phyloP scores from a whole-genome alignment of 306 rosid genomes.

The Acacia crassicarpa region DNA sequence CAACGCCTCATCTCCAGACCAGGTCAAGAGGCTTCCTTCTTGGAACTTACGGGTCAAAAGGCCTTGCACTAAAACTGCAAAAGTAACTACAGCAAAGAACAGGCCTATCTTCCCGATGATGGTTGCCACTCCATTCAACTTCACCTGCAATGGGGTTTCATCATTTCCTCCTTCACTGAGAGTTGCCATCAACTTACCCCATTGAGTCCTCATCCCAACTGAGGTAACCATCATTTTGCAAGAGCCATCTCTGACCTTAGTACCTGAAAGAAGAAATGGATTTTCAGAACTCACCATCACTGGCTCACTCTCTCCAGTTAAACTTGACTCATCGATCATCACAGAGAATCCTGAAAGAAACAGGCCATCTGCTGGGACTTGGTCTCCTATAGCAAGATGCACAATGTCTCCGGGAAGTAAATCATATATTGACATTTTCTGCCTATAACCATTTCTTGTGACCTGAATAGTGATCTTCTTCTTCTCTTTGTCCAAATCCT shows the following conservation, averaged over 20 bases:
- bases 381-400: constrained; percentile 87
- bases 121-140: constrained; percentile 96
- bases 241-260: constrained; percentile 94
- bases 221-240: constrained; percentile 90
- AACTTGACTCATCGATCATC: constrained; percentile 86
- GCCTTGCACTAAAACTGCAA: constrained; percentile 85
- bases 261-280: constrained; percentile 93
- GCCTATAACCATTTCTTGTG: constrained; percentile 83
- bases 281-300: constrained; percentile 65
- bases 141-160: constrained; percentile 96
- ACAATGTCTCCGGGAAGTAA: constrained; percentile 95
- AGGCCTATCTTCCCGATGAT: constrained; percentile 92
- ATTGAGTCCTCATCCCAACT: constrained; percentile 97
- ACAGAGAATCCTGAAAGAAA: constrained; percentile 87
- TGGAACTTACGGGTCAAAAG: constrained; percentile 55
- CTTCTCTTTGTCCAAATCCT: constrained; percentile 96
- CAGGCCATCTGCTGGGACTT: constrained; percentile 93
- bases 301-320: constrained; percentile 97
- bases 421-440: constrained; percentile 90
- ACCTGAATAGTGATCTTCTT: constrained; percentile 88
- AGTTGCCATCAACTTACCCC: constrained; percentile 98
- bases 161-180: constrained; percentile 97
- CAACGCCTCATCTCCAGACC: constrained; percentile 86
- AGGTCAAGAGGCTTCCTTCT: constrained; percentile 64
- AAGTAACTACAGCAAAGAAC: constrained; percentile 80